Evolutionary conservation across 257 asterid species (phyloP).

Genomic region (Solanum bulbocastanum): DNA sequence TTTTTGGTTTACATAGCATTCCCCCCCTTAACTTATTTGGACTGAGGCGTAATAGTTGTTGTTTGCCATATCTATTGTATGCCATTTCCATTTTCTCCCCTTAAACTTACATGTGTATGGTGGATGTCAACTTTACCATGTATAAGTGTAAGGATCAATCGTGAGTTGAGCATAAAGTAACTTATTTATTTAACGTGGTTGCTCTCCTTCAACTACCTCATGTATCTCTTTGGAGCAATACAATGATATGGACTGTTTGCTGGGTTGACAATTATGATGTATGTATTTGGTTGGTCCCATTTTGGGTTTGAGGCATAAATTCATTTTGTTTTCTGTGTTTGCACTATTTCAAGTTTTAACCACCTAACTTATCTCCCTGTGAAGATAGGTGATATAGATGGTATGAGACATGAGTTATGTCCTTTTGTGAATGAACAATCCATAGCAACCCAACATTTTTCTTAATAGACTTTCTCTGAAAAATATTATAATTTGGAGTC

Average conservation of each 20-base stretch:
- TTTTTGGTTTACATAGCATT: background rate
- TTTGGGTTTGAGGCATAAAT: background rate
- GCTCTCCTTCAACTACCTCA: background rate
- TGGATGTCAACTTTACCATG: background rate
- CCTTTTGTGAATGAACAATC: background rate
- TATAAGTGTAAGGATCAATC: background rate
- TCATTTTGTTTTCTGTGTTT: background rate
- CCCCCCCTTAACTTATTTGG: background rate
- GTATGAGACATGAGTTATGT: background rate
- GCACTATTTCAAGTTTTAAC: background rate
- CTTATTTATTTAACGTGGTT: background rate
- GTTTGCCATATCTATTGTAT: background rate
- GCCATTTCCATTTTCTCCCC: background rate
- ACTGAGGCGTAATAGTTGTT: background rate
- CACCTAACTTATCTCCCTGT: background rate
- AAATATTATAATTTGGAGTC: background rate
- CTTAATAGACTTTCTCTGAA: background rate
- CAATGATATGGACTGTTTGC: background rate
- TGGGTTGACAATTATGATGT: background rate
- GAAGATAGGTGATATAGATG: background rate
- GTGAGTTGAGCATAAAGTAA: background rate
- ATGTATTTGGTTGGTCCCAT: background rate
- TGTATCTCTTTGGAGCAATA: background rate
- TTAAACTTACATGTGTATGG: background rate
- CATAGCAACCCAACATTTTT: background rate